Evolutionary conservation across 306 rosid species (phyloP).

Genomic region (Trifolium fragiferum): DNA sequence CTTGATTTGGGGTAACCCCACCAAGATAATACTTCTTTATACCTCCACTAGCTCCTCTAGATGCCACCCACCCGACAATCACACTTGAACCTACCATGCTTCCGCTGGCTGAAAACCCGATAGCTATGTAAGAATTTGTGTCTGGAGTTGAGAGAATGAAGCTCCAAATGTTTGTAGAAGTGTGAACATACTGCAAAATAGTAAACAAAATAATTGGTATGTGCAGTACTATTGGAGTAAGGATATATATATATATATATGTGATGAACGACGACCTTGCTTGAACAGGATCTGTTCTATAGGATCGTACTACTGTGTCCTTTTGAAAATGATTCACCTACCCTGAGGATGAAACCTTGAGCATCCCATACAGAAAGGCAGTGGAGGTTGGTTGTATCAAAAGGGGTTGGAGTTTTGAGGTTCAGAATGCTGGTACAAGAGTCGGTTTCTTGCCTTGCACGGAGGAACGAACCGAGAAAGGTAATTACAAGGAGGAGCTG

Average conservation of each 20-base stretch:
- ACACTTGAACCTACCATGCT: constrained; percentile 80
- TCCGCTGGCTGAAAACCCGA: constrained; percentile 71
- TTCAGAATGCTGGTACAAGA: constrained; percentile 60
- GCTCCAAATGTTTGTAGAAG: constrained; percentile 62
- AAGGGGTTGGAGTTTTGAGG: constrained; percentile 50
- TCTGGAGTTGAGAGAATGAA: constrained; percentile 75
- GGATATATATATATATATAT: too few species aligned
- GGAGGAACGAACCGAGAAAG: constrained; percentile 32
- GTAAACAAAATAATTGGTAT: neutral
- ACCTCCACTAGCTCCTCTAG: constrained; percentile 46
- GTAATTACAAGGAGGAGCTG: constrained; percentile 32
- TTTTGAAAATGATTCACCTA: constrained; percentile 44
- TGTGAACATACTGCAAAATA: constrained; percentile 57
- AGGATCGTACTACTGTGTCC: too few species aligned
- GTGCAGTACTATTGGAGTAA: constrained; percentile 1
- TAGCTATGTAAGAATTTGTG: constrained; percentile 65
- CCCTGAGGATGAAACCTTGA: constrained; percentile 73
- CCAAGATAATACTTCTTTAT: constrained; percentile 67
- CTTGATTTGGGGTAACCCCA: constrained; percentile 57
- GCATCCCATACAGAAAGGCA: constrained; percentile 75
- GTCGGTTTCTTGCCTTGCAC: constrained; percentile 54
- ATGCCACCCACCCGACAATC: constrained; percentile 75
- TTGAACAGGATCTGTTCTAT: too few species aligned
- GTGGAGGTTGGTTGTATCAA: constrained; percentile 61
- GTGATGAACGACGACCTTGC: too few species aligned